Evolutionary conservation across 73 alveolate genomes (phyloP).

Genomic region (Tetrahymena elliotti): DNA sequence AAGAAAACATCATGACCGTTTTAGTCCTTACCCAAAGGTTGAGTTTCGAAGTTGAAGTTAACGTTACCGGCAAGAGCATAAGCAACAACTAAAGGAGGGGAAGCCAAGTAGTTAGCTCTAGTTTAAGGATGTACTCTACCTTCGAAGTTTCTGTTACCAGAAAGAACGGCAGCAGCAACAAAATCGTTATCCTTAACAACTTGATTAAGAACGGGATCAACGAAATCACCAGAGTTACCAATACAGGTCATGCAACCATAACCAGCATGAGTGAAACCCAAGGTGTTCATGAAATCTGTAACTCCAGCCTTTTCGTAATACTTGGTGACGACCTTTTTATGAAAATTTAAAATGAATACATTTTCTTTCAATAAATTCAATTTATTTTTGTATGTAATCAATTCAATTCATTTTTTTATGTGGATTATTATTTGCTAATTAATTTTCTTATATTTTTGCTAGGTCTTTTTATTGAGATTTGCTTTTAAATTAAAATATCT

Average conservation of each 20-base stretch:
- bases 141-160: slow-evolving; percentile 87
- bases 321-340: slow-evolving; percentile 42
- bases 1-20: slow-evolving; percentile 65
- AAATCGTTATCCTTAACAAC: slow-evolving; percentile 66
- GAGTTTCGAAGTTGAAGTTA: slow-evolving; percentile 53
- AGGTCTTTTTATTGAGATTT: background rate
- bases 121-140: slow-evolving; percentile 90
- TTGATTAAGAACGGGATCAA: slow-evolving; percentile 48
- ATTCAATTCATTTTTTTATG: background rate
- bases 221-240: slow-evolving; percentile 87
- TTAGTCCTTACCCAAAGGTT: slow-evolving; percentile 55
- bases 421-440: background rate
- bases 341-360: background rate
- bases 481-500: too few relatives aligned
- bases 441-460: background rate
- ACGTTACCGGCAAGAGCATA: slow-evolving; percentile 84
- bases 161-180: slow-evolving; percentile 79
- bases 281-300: slow-evolving; percentile 49
- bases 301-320: slow-evolving; percentile 74
- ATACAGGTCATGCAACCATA: slow-evolving; percentile 93
- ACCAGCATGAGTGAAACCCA: slow-evolving; percentile 83
- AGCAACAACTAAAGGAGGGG: slow-evolving; percentile 89
- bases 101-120: slow-evolving; percentile 86
- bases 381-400: background rate
- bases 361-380: background rate